These are phyloP conservation scores for Neonectria sp. DNA, from an alignment of 2,329 filamentous ascomycete species.

Conservation along the genomic window DNA sequence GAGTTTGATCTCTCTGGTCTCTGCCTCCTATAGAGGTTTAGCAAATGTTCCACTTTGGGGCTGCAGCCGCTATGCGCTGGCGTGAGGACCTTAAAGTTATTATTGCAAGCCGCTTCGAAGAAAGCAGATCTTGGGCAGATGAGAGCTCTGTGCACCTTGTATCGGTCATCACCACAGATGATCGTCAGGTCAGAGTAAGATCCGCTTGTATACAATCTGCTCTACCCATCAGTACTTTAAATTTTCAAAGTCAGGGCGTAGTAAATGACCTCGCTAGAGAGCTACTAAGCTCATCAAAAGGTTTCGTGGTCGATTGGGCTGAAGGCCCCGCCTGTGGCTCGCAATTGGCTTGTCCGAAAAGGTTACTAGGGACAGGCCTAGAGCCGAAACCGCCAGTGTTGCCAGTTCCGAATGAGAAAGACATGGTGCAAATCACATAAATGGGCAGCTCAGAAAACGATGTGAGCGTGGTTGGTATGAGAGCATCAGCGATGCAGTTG, in stretches of 20 bases:
- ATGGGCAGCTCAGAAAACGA: too few species aligned
- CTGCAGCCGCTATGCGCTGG: neutral
- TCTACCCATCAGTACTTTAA: neutral
- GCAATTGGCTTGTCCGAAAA: neutral
- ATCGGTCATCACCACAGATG: neutral
- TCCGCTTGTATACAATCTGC: slow-evolving; percentile 11
- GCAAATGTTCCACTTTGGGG: neutral
- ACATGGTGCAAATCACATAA: too few species aligned
- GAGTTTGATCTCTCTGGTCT: slow-evolving; percentile 14
- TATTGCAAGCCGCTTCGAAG: slow-evolving; percentile 15
- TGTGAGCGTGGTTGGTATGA: too few species aligned
- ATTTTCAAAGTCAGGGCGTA: neutral
- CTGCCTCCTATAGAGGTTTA: neutral
- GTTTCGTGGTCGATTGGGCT: neutral
- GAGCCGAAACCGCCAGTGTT: too few species aligned
- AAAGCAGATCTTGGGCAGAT: slow-evolving; percentile 28
- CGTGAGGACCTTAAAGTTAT: neutral
- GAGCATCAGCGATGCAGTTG: too few species aligned
- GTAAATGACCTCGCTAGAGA: slow-evolving; percentile 10
- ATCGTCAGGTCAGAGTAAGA: slow-evolving; percentile 32
- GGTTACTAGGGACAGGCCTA: too few species aligned
- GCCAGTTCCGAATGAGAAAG: too few species aligned
- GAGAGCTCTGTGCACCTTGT: slow-evolving; percentile 27
- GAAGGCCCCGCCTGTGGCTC: neutral
- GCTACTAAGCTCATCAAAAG: slow-evolving; percentile 14